A percentile compares a stretch with the other conserved stretches of the same genome.
Evolutionary conservation across 2,329 filamentous ascomycete genomes (phyloP).

Genomic region (Neopestalotiopsis rosae): DNA sequence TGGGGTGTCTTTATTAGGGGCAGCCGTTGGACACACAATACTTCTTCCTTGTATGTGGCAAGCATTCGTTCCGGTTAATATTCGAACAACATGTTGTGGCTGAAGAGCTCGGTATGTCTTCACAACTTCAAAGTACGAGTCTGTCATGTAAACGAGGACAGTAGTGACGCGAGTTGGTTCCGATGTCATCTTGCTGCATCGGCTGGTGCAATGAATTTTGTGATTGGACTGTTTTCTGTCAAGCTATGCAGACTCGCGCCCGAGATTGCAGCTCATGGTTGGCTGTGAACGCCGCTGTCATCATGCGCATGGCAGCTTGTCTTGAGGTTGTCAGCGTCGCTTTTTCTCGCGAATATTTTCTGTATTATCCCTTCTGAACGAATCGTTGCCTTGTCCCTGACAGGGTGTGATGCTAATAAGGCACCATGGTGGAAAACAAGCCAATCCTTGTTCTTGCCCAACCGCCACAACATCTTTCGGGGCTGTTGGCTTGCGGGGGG

Average conservation of each 20-base stretch:
- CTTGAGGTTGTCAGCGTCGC: background rate
- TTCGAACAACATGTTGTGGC: background rate
- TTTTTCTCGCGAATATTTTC: background rate
- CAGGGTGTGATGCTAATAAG: conserved; percentile 9
- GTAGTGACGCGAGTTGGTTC: background rate
- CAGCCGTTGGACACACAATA: background rate
- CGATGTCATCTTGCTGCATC: background rate
- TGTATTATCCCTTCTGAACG: background rate
- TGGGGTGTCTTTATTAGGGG: background rate
- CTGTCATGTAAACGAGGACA: background rate
- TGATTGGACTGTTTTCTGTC: conserved; percentile 1
- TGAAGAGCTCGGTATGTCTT: background rate
- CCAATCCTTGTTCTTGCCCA: background rate
- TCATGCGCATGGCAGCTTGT: background rate
- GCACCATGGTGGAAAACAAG: conserved; percentile 1
- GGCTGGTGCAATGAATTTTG: background rate
- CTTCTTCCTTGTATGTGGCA: too few species aligned
- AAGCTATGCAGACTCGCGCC: background rate
- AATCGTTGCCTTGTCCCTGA: conserved; percentile 7
- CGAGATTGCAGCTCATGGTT: background rate
- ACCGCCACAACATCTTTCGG: background rate
- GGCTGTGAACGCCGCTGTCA: background rate
- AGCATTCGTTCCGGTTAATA: too few species aligned
- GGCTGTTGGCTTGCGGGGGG: background rate
- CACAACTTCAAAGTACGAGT: background rate